Conservation (phyloP, 257 asterid genomes). For the Nyctanthes arbortristis region DNA sequence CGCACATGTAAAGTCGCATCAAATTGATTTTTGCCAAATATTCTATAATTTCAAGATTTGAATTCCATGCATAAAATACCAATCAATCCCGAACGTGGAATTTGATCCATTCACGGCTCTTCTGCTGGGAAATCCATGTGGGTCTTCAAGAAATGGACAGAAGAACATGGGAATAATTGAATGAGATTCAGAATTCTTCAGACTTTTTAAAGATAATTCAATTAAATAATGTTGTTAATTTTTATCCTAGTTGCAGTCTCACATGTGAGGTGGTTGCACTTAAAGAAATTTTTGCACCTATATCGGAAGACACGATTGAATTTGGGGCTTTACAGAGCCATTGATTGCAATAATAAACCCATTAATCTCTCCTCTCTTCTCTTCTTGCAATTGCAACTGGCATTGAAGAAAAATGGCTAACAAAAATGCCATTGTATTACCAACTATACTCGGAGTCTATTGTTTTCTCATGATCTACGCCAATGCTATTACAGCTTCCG, state of each 20-base stretch:
- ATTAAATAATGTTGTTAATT: not conserved
- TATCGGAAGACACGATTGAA: slow-evolving; percentile 28
- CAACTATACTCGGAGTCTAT: slow-evolving; percentile 29
- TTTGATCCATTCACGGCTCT: slow-evolving; percentile 40
- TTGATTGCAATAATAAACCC: slow-evolving; percentile 9
- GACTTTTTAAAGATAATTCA: slow-evolving; percentile 24
- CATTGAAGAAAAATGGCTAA: slow-evolving; percentile 30
- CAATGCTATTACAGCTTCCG: slow-evolving; percentile 45
- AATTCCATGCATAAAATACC: slow-evolving; percentile 17
- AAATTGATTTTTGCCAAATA: slow-evolving; percentile 14
- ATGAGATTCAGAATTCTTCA: slow-evolving; percentile 27
- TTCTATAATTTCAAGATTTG: not conserved
- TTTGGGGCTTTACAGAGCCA: slow-evolving; percentile 18
- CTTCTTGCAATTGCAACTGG: slow-evolving; percentile 1
- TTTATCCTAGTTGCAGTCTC: slow-evolving; percentile 24
- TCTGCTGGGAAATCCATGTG: slow-evolving; percentile 53
- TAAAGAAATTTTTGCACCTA: slow-evolving; percentile 25
- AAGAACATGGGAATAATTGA: slow-evolving; percentile 62
- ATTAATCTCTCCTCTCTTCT: not conserved
- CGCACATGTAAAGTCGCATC: slow-evolving; percentile 37
- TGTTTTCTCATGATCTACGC: slow-evolving; percentile 26
- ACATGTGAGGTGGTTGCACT: slow-evolving; percentile 44
- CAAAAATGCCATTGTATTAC: slow-evolving; percentile 9
- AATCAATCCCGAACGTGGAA: slow-evolving; percentile 18
- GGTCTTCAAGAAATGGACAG: slow-evolving; percentile 27